Conservation (phyloP, 495 filamentous ascomycete genomes). For the Darksidea phi region DNA sequence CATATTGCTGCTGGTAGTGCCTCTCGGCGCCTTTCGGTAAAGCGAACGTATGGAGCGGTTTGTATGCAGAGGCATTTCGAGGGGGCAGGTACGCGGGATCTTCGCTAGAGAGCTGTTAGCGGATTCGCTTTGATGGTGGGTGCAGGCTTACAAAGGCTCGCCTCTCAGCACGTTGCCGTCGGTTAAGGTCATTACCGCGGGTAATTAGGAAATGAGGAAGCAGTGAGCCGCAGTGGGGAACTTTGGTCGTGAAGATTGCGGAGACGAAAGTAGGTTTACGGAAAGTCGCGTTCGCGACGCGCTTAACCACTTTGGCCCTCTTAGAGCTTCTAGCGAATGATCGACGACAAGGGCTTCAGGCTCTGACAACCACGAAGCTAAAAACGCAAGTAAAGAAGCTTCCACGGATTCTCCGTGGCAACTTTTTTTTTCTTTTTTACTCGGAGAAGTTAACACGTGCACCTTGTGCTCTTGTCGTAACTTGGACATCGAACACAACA, state of each 20-base stretch:
- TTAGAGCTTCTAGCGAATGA: neutral
- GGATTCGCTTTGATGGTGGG: neutral
- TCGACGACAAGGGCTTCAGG: too few relatives aligned
- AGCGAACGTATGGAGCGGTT: conserved; percentile 68
- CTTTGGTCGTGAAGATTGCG: too few relatives aligned
- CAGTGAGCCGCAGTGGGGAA: neutral
- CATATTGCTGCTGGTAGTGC: conserved; percentile 92
- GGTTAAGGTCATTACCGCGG: conserved; percentile 4
- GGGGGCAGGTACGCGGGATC: conserved; percentile 32
- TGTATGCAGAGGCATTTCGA: conserved; percentile 64
- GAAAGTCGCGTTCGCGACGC: conserved; percentile 11
- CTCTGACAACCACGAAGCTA: too few relatives aligned
- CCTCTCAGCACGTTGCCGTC: conserved; percentile 12
- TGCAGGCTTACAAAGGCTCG: conserved; percentile 23
- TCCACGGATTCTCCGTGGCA: too few relatives aligned
- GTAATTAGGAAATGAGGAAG: neutral
- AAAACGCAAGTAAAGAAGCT: too few relatives aligned
- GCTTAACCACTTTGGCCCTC: neutral
- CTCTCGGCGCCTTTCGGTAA: conserved; percentile 66
- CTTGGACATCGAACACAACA: too few relatives aligned
- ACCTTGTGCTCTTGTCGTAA: too few relatives aligned
- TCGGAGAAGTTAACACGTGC: too few relatives aligned
- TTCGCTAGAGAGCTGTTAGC: conserved; percentile 6
- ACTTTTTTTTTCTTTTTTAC: too few relatives aligned
- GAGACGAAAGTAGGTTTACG: neutral